Conservation (phyloP, 306 rosid genomes). For the Cucurbita moschata region DNA sequence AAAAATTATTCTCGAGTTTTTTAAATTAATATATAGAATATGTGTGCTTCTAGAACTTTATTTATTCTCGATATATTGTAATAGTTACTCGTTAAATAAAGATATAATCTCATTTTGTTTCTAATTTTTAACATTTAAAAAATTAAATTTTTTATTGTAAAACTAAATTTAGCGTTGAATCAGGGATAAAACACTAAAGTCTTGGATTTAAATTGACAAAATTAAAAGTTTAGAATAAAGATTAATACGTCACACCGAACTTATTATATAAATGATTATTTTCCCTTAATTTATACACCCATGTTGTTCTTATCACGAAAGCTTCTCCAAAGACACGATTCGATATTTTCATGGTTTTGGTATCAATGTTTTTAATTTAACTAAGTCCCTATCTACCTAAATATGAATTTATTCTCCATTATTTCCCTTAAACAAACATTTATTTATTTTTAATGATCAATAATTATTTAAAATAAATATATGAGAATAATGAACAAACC, state of each 20-base stretch:
- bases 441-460: background rate
- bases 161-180: too few relatives aligned
- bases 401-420: conserved; percentile 1
- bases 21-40: background rate
- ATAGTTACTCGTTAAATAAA: too few relatives aligned
- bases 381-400: background rate
- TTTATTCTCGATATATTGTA: background rate
- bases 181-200: too few relatives aligned
- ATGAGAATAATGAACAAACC: background rate
- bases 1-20: background rate
- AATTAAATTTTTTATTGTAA: too few relatives aligned
- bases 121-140: too few relatives aligned
- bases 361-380: background rate
- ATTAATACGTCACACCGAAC: background rate
- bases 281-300: too few relatives aligned
- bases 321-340: background rate
- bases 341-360: background rate
- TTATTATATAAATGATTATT: too few relatives aligned
- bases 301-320: background rate
- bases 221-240: too few relatives aligned
- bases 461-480: background rate
- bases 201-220: too few relatives aligned
- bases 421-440: background rate
- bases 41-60: background rate
- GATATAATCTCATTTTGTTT: too few relatives aligned